Base-by-base conservation (phyloP, 2,329 filamentous ascomycete species). In the Claviceps pazoutovae region DNA sequence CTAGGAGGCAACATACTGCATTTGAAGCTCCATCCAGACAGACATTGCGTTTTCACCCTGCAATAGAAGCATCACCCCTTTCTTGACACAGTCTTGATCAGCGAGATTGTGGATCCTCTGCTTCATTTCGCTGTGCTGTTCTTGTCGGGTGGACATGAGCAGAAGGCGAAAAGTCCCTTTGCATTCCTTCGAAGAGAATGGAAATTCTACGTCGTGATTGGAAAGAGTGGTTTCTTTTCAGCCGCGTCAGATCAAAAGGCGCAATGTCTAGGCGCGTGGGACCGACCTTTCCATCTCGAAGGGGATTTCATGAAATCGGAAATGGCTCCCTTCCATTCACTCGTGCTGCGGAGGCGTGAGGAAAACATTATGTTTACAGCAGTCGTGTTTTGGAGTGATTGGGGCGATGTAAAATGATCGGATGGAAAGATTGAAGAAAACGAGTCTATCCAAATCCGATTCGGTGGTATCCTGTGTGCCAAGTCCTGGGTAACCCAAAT, bases 201-300 rank as follows among this genome's bases (percentile, higher is more conserved):
- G 62, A 39, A 78, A 63, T 14, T 69, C 69, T 34, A 76, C 57
- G 55, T 78, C 75, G 55, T 76, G 70, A 2, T 65, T 67, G 16
- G 62, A 58, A 2, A 78, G 61, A 16, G 58, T 62, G 3, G n/a
- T 17, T 36, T 46, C 59, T 57, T 59, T 76, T 74, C 77, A 46
- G 37, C 48, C 38, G 21, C 6, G 41, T 41, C n/a, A 51, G 30
- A 21, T 13, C 14, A 8, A 44, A 9, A 37, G 17, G 5, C 41
- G 3, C 14, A 30, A 7, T 37, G 13, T 37, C 46, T 14, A 16
- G 16, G 14, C 8, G 30, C 6, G 30, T 34, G 39, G 21, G 17
- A n/a, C 26, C 34, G n/a, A 37, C 64, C 63, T 58, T 60, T 61
- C 59, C 64, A 63, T 26, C 49, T 47, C n/a, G 49, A 39, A 26